phyloP scores from a whole-genome alignment of 768 basidiomycete genomes.

The Hygrophoropsis aurantiaca region DNA sequence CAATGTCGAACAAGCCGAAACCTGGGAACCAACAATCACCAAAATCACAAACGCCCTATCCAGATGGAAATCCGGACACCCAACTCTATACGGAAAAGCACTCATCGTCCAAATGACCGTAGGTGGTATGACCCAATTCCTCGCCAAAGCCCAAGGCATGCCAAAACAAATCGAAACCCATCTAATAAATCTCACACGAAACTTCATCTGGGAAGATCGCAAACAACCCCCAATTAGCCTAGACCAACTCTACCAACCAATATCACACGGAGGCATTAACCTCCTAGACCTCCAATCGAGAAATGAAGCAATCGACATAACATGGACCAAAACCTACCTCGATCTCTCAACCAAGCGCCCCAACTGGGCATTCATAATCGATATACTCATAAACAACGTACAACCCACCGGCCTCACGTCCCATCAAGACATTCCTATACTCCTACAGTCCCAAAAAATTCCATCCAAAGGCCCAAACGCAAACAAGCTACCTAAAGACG shows the following conservation, averaged over 20 bases:
- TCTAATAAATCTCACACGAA: slow-evolving; percentile 15
- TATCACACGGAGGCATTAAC: background rate
- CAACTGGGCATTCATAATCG: slow-evolving; percentile 8
- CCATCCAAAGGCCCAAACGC: background rate
- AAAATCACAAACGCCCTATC: too few relatives aligned
- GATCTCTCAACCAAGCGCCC: background rate
- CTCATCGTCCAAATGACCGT: slow-evolving; percentile 19
- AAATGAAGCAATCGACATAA: background rate
- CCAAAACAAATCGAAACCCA: slow-evolving; percentile 11
- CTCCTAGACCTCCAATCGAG: background rate
- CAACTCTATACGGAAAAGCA: slow-evolving; percentile 25
- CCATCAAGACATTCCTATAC: background rate
- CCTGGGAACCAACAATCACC: slow-evolving; percentile 20
- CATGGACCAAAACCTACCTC: background rate
- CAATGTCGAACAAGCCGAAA: slow-evolving; percentile 3
- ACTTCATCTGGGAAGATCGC: slow-evolving; percentile 28
- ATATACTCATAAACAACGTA: background rate
- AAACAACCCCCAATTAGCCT: slow-evolving; percentile 6
- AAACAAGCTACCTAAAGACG: background rate
- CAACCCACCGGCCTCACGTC: background rate
- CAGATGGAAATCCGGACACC: too few relatives aligned
- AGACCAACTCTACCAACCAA: background rate
- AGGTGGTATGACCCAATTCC: slow-evolving; percentile 28
- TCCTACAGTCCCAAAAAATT: background rate
- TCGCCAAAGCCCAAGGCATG: slow-evolving; percentile 29